Percentiles rank a stretch among this genome's conserved stretches.
Evolutionary conservation across 1,139 yeast species (phyloP).

Genomic region (Geotrichum phurueaensis): DNA sequence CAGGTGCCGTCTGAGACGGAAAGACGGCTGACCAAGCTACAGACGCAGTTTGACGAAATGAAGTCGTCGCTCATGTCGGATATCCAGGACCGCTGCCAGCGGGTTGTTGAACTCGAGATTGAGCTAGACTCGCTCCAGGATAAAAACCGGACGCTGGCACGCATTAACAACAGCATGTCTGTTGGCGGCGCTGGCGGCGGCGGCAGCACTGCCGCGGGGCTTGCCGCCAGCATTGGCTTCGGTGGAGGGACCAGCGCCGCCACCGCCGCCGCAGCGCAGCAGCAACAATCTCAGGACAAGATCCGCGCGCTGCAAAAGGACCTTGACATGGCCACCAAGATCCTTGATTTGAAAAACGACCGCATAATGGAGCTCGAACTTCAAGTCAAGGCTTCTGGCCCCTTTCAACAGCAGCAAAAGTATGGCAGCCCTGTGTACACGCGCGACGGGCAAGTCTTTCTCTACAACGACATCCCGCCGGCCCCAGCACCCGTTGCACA

Average conservation of each 20-base stretch:
- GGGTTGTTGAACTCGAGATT: constrained; percentile 42
- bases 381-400: constrained; percentile 9
- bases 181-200: constrained; percentile 25
- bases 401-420: not conserved
- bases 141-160: constrained; percentile 18
- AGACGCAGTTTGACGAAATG: constrained; percentile 28
- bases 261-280: no score
- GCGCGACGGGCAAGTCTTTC: not conserved
- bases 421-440: not conserved
- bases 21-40: constrained; percentile 4
- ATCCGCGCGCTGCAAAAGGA: constrained; percentile 41
- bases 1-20: not conserved
- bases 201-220: not conserved
- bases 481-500: no score
- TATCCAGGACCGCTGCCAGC: constrained; percentile 40
- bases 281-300: constrained; percentile 44
- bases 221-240: no score
- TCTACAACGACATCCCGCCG: not conserved
- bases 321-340: constrained; percentile 50
- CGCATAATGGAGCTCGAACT: constrained; percentile 53
- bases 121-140: constrained; percentile 38
- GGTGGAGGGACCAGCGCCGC: constrained; percentile 22
- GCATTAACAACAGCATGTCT: constrained; percentile 27
- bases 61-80: constrained; percentile 40
- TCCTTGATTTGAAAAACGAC: constrained; percentile 54